A percentile compares a stretch with the other conserved stretches of the same genome.
These are phyloP conservation scores for Herpotrichia juniperi DNA, from an alignment of 2,329 filamentous ascomycete species.

Conservation along the genomic window DNA sequence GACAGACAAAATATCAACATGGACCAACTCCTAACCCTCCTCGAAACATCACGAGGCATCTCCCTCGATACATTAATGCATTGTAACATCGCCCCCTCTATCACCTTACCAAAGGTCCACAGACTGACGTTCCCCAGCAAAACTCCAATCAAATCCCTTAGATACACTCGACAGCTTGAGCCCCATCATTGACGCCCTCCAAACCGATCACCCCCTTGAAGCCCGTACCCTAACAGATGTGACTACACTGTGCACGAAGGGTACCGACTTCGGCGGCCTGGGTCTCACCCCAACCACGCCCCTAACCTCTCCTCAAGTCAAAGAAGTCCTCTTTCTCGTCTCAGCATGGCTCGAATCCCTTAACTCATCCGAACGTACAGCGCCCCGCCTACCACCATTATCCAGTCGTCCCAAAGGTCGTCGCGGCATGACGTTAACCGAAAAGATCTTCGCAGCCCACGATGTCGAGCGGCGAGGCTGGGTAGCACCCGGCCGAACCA, in stretches of 20 bases:
- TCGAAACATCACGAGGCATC: conserved; percentile 1
- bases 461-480: conserved; percentile 42
- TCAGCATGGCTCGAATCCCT: conserved; percentile 36
- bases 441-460: conserved; percentile 56
- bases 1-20: background rate
- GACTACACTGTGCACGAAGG: conserved; percentile 17
- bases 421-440: conserved; percentile 48
- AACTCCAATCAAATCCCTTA: conserved; percentile 1
- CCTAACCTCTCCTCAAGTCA: conserved; percentile 15
- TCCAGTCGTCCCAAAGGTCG: conserved; percentile 12
- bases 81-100: background rate
- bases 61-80: background rate
- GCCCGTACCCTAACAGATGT: conserved; percentile 26
- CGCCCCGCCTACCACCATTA: conserved; percentile 7
- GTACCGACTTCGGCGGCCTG: conserved; percentile 33
- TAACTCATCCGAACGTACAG: conserved; percentile 31
- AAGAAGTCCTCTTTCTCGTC: conserved; percentile 31
- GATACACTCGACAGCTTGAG: background rate
- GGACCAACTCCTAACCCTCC: conserved; percentile 6
- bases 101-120: background rate
- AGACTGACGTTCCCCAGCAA: background rate
- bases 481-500: conserved; percentile 48
- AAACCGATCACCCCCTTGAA: conserved; percentile 16
- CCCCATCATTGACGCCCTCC: conserved; percentile 10
- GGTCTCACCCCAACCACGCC: conserved; percentile 15